Percentiles rank a stretch among this genome's conserved stretches.
These are phyloP conservation scores for Posidonia australis DNA, from an alignment of 106 monocot genomes.

Conservation along the genomic window DNA sequence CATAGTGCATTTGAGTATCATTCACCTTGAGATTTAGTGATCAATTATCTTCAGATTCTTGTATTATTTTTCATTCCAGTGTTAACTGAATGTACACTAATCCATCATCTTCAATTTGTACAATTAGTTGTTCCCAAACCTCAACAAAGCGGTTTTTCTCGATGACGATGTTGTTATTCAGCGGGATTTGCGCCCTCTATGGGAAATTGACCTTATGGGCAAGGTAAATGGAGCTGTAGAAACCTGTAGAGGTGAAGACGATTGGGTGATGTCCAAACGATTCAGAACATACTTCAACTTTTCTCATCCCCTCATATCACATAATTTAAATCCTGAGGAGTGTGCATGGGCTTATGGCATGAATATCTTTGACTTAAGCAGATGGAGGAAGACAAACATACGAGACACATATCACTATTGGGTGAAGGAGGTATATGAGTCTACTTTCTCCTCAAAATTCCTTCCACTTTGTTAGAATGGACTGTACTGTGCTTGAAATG, in stretches of 20 bases:
- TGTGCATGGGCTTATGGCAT: constrained; percentile 96
- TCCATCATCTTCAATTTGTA: not conserved
- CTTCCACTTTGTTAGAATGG: not conserved
- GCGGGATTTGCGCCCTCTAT: constrained; percentile 60
- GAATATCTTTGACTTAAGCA: constrained; percentile 76
- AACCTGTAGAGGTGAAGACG: constrained; percentile 78
- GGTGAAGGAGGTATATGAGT: constrained; percentile 59
- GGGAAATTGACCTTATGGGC: constrained; percentile 64
- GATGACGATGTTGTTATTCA: constrained; percentile 94
- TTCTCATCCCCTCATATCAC: constrained; percentile 66
- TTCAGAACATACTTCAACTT: constrained; percentile 90
- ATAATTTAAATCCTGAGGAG: constrained; percentile 71
- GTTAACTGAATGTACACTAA: not conserved
- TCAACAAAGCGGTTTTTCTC: constrained; percentile 86
- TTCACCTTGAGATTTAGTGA: too few species aligned
- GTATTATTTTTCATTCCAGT: not conserved
- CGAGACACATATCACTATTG: constrained; percentile 78
- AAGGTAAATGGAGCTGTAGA: constrained; percentile 90
- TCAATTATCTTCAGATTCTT: not conserved
- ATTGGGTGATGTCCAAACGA: constrained; percentile 86
- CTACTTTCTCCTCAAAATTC: constrained; percentile 1
- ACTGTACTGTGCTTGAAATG: too few species aligned
- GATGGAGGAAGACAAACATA: constrained; percentile 75
- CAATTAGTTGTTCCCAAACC: constrained; percentile 76
- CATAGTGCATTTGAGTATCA: too few species aligned